A percentile compares a stretch with the other conserved stretches of the same genome.
Conservation (phyloP, 2,329 filamentous ascomycete genomes). For the Penicillium frequentans region DNA sequence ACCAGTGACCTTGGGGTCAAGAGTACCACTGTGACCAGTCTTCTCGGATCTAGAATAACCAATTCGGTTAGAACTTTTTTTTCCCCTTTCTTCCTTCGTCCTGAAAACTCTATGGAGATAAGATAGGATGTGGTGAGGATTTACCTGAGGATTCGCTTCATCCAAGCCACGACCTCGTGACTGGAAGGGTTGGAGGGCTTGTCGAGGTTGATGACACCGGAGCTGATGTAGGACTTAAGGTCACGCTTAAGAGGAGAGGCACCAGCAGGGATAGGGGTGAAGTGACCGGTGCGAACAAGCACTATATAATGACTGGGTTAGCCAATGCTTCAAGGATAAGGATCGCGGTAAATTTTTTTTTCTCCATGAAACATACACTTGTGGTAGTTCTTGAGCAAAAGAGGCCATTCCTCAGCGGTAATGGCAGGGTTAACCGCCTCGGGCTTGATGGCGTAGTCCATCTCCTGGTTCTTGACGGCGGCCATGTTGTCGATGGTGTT, state of each 20-base stretch:
- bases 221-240: conserved; percentile 94
- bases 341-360: conserved; percentile 6
- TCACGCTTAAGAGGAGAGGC: conserved; percentile 90
- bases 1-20: conserved; percentile 97
- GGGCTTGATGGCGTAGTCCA: conserved; percentile 88
- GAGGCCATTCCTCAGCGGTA: conserved; percentile 87
- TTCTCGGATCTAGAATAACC: conserved; percentile 70
- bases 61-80: conserved; percentile 18
- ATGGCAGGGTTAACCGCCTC: conserved; percentile 74
- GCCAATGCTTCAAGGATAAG: not conserved
- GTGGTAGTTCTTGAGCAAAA: conserved; percentile 94
- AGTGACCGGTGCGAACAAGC: conserved; percentile 90
- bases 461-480: conserved; percentile 60
- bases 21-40: conserved; percentile 96
- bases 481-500: conserved; percentile 32
- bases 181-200: conserved; percentile 97
- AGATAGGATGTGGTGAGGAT: conserved; percentile 14
- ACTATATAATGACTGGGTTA: conserved; percentile 47
- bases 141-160: conserved; percentile 93
- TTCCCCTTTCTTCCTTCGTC: not conserved
- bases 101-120: not conserved
- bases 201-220: conserved; percentile 97
- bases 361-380: conserved; percentile 60
- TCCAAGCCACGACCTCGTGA: conserved; percentile 99
- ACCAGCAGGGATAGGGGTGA: conserved; percentile 92